Evolutionary conservation across 2,329 filamentous ascomycete genomes (phyloP).

Genomic region (Chaetomiaceae sp.): DNA sequence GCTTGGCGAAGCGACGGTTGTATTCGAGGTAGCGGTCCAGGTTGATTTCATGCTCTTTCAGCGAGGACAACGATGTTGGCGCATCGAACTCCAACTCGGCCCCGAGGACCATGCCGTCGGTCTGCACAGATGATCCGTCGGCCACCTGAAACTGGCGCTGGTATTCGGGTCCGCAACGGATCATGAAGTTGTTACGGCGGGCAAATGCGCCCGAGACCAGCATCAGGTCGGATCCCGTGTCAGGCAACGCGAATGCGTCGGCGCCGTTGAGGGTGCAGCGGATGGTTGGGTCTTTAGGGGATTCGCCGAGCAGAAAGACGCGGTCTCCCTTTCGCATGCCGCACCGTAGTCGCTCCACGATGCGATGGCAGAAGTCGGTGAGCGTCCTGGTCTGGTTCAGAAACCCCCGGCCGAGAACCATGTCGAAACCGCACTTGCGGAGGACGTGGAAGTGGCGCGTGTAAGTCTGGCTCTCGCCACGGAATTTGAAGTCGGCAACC

Average conservation of each 20-base stretch:
- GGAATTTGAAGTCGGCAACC: background rate
- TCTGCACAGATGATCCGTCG: background rate
- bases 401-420: slow-evolving; percentile 1
- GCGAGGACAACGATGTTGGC: background rate
- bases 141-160: background rate
- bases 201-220: slow-evolving; percentile 9
- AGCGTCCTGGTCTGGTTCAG: background rate
- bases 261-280: slow-evolving; percentile 6
- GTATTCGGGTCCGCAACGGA: background rate
- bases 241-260: slow-evolving; percentile 3
- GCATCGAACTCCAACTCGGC: slow-evolving; percentile 2
- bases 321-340: background rate
- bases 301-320: slow-evolving; percentile 5
- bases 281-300: slow-evolving; percentile 1
- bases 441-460: background rate
- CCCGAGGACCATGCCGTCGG: slow-evolving; percentile 5
- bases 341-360: background rate
- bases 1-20: too few species aligned
- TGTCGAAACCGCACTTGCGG: background rate
- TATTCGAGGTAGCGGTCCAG: too few species aligned
- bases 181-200: slow-evolving; percentile 4
- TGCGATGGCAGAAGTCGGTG: background rate
- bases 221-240: slow-evolving; percentile 12
- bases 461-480: slow-evolving; percentile 1
- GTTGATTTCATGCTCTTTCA: too few species aligned